Evolutionary conservation across 2,329 filamentous ascomycete species (phyloP).

Genomic region (Sclerotinia nivalis): DNA sequence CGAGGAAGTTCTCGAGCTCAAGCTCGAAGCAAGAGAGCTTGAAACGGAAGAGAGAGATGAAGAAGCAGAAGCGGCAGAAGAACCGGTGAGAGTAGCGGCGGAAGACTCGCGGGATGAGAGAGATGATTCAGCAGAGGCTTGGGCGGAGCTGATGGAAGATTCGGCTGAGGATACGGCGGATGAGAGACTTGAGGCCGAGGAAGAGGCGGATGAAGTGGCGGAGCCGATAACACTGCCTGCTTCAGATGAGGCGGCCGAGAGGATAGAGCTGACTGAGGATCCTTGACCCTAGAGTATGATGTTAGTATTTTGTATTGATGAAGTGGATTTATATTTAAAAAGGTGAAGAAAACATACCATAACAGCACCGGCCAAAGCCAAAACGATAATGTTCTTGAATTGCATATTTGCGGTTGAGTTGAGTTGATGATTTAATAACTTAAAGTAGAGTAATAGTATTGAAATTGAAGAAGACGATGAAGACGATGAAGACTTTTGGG

Average conservation of each 20-base stretch:
- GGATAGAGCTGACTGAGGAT: conserved; percentile 7
- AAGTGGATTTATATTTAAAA: too few relatives aligned
- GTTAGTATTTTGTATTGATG: background rate
- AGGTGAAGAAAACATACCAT: conserved; percentile 26
- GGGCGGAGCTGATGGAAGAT: conserved; percentile 4
- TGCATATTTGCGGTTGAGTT: conserved; percentile 33
- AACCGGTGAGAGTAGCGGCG: conserved; percentile 13
- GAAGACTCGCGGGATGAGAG: conserved; percentile 4
- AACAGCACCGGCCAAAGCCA: conserved; percentile 35
- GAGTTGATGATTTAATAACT: background rate
- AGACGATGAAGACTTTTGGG: background rate
- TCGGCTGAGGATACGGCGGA: background rate
- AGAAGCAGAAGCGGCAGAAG: conserved; percentile 19
- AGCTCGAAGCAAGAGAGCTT: conserved; percentile 22
- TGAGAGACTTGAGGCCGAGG: background rate
- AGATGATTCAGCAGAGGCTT: conserved; percentile 4
- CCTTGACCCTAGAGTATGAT: conserved; percentile 26
- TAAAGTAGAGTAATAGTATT: background rate
- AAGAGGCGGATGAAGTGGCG: background rate
- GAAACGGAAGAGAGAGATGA: conserved; percentile 24
- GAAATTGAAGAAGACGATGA: background rate
- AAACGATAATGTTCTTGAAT: conserved; percentile 36
- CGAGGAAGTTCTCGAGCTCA: conserved; percentile 20
- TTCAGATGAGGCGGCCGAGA: conserved; percentile 17
- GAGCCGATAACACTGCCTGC: conserved; percentile 2